A percentile compares a stretch with the other conserved stretches of the same genome.
Evolutionary conservation across 2,329 filamentous ascomycete genomes (phyloP).

Genomic region (Thelonectria rubi): DNA sequence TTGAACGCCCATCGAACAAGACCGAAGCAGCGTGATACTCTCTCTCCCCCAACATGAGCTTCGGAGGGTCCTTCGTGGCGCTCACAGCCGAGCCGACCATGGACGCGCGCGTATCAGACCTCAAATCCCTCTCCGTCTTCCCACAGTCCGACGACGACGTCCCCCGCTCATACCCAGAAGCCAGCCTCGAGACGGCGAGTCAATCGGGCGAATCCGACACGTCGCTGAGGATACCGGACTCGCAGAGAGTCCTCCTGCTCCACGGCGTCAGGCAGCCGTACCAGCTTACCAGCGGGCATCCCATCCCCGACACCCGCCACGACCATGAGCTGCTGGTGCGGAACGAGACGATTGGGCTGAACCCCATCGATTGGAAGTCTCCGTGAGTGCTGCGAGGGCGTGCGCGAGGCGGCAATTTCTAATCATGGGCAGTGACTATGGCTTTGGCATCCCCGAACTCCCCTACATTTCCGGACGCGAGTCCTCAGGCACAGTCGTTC

Average conservation of each 20-base stretch:
- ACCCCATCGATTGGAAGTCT: conserved; percentile 81
- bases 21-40: background rate
- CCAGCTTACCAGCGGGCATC: conserved; percentile 53
- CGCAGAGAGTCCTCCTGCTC: conserved; percentile 60
- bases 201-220: conserved; percentile 20
- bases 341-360: conserved; percentile 72
- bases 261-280: conserved; percentile 62
- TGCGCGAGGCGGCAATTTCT: background rate
- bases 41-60: conserved; percentile 30
- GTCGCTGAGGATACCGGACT: conserved; percentile 27
- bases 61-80: conserved; percentile 24
- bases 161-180: conserved; percentile 6
- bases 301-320: conserved; percentile 52
- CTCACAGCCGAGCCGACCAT: conserved; percentile 31
- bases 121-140: conserved; percentile 6
- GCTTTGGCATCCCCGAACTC: conserved; percentile 73
- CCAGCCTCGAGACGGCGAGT: conserved; percentile 3
- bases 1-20: no score
- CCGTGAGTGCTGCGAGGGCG: conserved; percentile 60
- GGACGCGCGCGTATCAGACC: conserved; percentile 9
- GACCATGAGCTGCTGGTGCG: conserved; percentile 68
- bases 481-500: conserved; percentile 70
- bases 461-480: conserved; percentile 77
- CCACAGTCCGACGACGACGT: conserved; percentile 12
- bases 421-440: conserved; percentile 65